A percentile compares a stretch with the other conserved stretches of the same genome.
Conservation (phyloP, 2,329 filamentous ascomycete genomes). For the Fusarium bactridioides region DNA sequence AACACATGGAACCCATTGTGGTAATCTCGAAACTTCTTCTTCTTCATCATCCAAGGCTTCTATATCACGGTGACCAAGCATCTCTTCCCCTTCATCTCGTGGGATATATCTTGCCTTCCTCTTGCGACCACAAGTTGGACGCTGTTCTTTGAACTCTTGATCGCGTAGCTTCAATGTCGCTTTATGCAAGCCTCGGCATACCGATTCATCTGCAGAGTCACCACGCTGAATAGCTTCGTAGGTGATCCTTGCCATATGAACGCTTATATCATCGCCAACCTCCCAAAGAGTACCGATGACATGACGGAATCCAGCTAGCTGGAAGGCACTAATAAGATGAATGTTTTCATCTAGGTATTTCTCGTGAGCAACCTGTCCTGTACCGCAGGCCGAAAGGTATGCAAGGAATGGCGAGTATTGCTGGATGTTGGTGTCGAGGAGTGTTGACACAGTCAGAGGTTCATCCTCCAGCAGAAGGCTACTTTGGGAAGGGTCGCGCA, state of each 20-base stretch:
- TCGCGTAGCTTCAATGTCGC: not conserved
- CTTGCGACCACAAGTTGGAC: not conserved
- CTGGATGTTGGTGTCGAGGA: not conserved
- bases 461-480: not conserved
- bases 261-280: not conserved
- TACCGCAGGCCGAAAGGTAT: not conserved
- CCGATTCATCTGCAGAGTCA: not conserved
- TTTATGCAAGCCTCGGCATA: not conserved
- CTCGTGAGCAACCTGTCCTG: not conserved
- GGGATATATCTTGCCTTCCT: not conserved
- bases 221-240: not conserved
- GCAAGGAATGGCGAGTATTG: not conserved
- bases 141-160: not conserved
- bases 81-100: accelerated
- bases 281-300: not conserved
- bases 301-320: not conserved
- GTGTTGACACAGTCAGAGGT: not conserved
- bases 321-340: not conserved
- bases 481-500: not conserved
- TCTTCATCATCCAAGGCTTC: not conserved
- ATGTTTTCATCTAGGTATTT: not conserved
- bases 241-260: not conserved
- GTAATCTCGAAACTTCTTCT: not conserved
- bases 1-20: not conserved
- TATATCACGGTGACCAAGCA: not conserved